These are phyloP conservation scores for Cladosporium oxysporum DNA, from an alignment of 2,329 filamentous ascomycete species.

Conservation along the genomic window DNA sequence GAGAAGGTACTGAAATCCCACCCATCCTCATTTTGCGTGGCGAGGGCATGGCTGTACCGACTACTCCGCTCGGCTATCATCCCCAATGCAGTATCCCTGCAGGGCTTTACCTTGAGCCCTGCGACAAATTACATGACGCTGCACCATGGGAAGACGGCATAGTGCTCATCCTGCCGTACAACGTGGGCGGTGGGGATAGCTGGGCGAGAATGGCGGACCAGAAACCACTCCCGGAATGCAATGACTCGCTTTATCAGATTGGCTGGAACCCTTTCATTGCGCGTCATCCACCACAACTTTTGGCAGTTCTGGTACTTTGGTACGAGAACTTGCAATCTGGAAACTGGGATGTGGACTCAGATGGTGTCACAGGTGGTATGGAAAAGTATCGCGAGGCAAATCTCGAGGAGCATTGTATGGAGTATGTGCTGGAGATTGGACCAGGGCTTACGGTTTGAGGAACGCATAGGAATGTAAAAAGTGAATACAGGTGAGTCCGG, in stretches of 20 bases:
- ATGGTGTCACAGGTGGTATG: not conserved
- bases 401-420: not conserved
- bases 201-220: slow-evolving; percentile 1
- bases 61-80: not conserved
- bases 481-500: not conserved
- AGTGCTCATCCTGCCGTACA: not conserved
- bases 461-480: not conserved
- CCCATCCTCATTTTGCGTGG: not conserved
- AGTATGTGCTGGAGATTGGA: not conserved
- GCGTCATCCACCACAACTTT: not conserved
- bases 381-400: not conserved
- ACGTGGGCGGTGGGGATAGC: not conserved
- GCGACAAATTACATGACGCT: not conserved
- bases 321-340: not conserved
- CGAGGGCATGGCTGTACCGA: not conserved
- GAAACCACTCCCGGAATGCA: not conserved
- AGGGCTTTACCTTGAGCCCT: not conserved
- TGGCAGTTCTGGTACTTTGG: not conserved
- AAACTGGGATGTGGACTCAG: not conserved
- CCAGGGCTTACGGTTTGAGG: not conserved
- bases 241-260: slow-evolving; percentile 4
- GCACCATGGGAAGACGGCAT: not conserved
- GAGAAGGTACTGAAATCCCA: not conserved
- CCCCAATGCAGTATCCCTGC: not conserved
- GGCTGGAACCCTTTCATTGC: not conserved